These are phyloP conservation scores for Clonostachys rosea DNA, from an alignment of 2,329 filamentous ascomycete genomes.

Conservation along the genomic window DNA sequence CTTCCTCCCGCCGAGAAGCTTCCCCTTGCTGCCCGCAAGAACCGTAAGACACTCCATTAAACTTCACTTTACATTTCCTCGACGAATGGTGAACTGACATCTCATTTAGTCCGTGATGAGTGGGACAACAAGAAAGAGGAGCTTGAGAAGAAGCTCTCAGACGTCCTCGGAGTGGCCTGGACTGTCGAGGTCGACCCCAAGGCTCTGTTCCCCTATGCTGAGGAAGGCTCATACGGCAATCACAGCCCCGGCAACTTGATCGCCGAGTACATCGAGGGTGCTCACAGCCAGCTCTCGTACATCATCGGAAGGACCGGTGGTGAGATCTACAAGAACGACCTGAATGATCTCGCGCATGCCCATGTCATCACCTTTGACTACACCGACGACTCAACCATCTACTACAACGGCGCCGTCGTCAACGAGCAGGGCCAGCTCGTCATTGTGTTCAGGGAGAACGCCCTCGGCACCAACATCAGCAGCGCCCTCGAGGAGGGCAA, in stretches of 20 bases:
- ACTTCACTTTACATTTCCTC: no score
- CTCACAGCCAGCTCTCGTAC: no score
- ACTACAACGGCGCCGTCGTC: slow-evolving; percentile 38
- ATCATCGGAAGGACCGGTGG: slow-evolving; percentile 34
- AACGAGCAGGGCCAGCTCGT: slow-evolving; percentile 34
- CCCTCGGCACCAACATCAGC: slow-evolving; percentile 39
- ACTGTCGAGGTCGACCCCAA: slow-evolving; percentile 41
- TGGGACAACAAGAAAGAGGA: no score
- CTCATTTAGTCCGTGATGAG: no score
- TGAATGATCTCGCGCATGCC: slow-evolving; percentile 38
- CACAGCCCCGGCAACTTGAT: no score
- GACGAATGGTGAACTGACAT: no score
- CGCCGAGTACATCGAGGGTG: no score
- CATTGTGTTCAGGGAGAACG: slow-evolving; percentile 36
- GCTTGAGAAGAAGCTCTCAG: slow-evolving; percentile 24
- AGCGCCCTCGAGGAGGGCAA: slow-evolving; percentile 26
- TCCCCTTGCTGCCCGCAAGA: slow-evolving; percentile 45
- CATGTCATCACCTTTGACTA: slow-evolving; percentile 41
- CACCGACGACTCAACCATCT: slow-evolving; percentile 32
- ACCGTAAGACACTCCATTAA: slow-evolving; percentile 26
- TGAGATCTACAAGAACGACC: slow-evolving; percentile 32
- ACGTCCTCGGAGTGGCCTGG: slow-evolving; percentile 39
- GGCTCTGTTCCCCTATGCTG: slow-evolving; percentile 40
- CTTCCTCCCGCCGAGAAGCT: slow-evolving; percentile 44
- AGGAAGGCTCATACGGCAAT: slow-evolving; percentile 15